Conservation (phyloP, 2,329 filamentous ascomycete genomes). For the Trichoderma lentiforme region DNA sequence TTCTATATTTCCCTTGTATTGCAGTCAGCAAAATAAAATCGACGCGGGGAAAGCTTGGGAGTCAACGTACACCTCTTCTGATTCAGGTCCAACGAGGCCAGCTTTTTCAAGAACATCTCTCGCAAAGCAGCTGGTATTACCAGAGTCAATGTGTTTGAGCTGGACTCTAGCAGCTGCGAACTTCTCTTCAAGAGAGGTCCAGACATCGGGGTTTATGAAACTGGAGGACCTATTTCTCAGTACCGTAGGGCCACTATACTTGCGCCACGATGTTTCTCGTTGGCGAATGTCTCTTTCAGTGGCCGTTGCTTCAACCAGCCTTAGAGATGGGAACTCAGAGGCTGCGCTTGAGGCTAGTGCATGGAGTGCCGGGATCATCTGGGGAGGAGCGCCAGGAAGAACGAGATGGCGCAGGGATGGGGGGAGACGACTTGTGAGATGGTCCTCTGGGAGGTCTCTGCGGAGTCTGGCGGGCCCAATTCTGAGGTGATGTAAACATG, state of each 20-base stretch:
- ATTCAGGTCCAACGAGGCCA: background rate
- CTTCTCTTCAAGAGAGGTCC: background rate
- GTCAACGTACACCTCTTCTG: background rate
- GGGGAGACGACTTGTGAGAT: background rate
- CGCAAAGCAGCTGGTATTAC: background rate
- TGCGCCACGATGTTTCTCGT: slow-evolving; percentile 2
- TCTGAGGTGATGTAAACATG: background rate
- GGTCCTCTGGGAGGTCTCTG: background rate
- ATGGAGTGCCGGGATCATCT: slow-evolving; percentile 8
- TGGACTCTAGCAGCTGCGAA: background rate
- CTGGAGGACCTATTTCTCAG: background rate
- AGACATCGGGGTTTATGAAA: background rate
- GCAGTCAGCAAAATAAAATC: background rate
- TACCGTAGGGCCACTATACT: background rate
- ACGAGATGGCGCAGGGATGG: background rate
- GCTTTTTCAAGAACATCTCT: background rate
- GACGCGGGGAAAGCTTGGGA: background rate
- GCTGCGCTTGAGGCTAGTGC: background rate
- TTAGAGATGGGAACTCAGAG: background rate
- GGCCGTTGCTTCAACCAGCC: background rate
- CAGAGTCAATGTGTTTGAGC: background rate
- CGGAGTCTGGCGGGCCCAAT: background rate
- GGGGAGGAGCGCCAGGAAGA: slow-evolving; percentile 2
- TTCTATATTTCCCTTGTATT: background rate
- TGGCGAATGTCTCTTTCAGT: background rate